Evolutionary conservation across 345 rosid species (phyloP).

Genomic region (Punica granatum): DNA sequence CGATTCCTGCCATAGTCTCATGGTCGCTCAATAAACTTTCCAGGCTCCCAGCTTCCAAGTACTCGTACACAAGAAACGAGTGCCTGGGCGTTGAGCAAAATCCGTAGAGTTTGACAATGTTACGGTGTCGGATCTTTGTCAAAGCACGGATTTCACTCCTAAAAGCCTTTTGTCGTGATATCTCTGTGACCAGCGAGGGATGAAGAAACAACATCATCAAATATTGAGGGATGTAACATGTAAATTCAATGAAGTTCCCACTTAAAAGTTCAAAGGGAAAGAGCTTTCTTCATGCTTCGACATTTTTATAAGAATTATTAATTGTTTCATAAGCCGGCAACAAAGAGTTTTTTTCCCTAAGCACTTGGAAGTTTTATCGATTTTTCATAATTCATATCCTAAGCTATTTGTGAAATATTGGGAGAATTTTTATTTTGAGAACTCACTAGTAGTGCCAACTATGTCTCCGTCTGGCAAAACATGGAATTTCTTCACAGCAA

Average conservation of each 20-base stretch:
- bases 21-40: neutral
- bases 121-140: constrained; percentile 8
- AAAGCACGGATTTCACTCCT: constrained; percentile 7
- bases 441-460: neutral
- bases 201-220: constrained; percentile 12
- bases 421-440: constrained; percentile 1
- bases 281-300: no score
- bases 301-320: no score
- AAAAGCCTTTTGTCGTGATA: neutral
- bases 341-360: no score
- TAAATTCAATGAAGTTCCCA: no score
- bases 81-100: constrained; percentile 5
- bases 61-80: constrained; percentile 12
- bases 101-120: constrained; percentile 6
- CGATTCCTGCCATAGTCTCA: neutral
- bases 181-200: neutral
- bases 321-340: no score
- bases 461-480: neutral
- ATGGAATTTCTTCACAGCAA: constrained; percentile 28
- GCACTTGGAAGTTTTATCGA: no score
- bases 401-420: neutral
- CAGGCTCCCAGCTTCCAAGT: constrained; percentile 12
- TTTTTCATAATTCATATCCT: no score
- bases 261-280: no score
- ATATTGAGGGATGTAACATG: no score